A percentile compares a stretch with the other conserved stretches of the same genome.
These are phyloP conservation scores for Pythium utonaiense DNA, from an alignment of 352 stramenopile species.

Conservation along the genomic window DNA sequence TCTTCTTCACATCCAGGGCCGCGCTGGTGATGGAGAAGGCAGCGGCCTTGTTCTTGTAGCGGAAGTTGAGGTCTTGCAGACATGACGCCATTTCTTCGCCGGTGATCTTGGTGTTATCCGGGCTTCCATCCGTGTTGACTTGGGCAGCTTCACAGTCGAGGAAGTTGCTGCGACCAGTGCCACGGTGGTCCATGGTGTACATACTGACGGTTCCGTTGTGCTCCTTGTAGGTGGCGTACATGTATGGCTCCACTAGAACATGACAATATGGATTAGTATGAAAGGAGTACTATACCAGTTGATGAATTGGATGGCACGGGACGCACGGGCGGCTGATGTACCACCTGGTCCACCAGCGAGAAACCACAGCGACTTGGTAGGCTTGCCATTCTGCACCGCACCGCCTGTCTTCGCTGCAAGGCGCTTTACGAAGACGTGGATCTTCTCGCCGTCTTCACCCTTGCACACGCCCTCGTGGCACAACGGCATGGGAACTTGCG, in stretches of 20 bases:
- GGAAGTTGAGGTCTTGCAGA: slow-evolving; percentile 29
- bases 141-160: slow-evolving; percentile 35
- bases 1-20: slow-evolving; percentile 28
- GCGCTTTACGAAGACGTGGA: slow-evolving; percentile 30
- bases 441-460: slow-evolving; percentile 14
- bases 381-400: background rate
- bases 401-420: slow-evolving; percentile 4
- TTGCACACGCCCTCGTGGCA: slow-evolving; percentile 27
- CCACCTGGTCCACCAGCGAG: slow-evolving; percentile 30
- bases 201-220: slow-evolving; percentile 23
- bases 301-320: background rate
- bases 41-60: slow-evolving; percentile 29
- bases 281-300: background rate
- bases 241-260: slow-evolving; percentile 28
- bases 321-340: slow-evolving; percentile 23
- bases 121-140: slow-evolving; percentile 16
- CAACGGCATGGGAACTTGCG: slow-evolving; percentile 27
- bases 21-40: slow-evolving; percentile 43
- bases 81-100: slow-evolving; percentile 27
- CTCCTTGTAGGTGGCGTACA: slow-evolving; percentile 15
- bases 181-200: slow-evolving; percentile 50
- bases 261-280: background rate
- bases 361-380: slow-evolving; percentile 26
- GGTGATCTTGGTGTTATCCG: background rate
- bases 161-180: slow-evolving; percentile 35